These are phyloP conservation scores for Amaranthus palmeri DNA, from an alignment of 148 eudicot genomes.

Conservation along the genomic window DNA sequence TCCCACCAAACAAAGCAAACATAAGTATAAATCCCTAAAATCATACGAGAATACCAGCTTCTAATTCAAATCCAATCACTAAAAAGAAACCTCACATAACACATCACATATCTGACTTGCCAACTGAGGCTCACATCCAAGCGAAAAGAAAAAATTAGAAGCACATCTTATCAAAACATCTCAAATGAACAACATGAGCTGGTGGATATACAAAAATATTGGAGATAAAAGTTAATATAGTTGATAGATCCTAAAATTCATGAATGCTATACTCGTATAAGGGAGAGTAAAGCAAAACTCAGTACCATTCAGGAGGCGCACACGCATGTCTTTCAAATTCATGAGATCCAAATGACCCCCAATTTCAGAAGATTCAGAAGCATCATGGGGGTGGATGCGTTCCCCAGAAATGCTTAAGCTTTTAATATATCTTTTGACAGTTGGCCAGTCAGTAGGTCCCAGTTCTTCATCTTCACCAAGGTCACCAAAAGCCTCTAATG, in stretches of 20 bases:
- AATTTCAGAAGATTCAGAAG: conserved; percentile 36
- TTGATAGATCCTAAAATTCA: background rate
- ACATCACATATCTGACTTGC: background rate
- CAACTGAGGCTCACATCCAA: background rate
- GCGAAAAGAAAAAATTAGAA: no score
- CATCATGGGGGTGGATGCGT: conserved; percentile 58
- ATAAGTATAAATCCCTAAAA: background rate
- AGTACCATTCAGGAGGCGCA: conserved; percentile 76
- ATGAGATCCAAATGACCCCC: conserved; percentile 40
- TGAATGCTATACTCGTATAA: background rate
- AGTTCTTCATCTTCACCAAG: conserved; percentile 95
- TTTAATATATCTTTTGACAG: conserved; percentile 71
- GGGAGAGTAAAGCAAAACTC: background rate
- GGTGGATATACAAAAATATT: no score
- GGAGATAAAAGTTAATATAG: conserved; percentile 8
- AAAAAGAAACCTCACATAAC: background rate
- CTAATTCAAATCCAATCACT: background rate
- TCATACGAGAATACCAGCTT: background rate
- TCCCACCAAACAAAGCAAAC: background rate
- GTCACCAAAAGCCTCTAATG: conserved; percentile 80
- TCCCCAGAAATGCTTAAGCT: conserved; percentile 66
- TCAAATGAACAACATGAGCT: background rate
- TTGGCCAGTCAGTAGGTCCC: conserved; percentile 94
- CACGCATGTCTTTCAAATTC: conserved; percentile 77
- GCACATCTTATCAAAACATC: background rate